Evolutionary conservation across 805 yeast genomes (phyloP).

Genomic region (Kazachstania bromeliacearum): DNA sequence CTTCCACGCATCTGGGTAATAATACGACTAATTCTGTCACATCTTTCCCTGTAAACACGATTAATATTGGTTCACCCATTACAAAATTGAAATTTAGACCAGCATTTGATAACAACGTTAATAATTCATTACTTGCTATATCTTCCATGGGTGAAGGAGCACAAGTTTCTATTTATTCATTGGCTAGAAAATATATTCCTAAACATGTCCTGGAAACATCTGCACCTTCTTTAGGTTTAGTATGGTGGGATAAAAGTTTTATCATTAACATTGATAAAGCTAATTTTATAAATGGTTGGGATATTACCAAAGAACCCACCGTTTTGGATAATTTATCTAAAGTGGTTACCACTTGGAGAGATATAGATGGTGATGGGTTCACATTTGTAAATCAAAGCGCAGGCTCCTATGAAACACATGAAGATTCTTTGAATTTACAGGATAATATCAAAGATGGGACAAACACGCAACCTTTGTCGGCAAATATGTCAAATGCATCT

Average conservation of each 20-base stretch:
- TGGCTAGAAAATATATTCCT: constrained; percentile 67
- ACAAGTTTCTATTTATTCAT: constrained; percentile 57
- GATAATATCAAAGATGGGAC: too few species aligned
- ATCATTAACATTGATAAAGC: constrained; percentile 29
- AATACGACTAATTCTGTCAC: constrained; percentile 6
- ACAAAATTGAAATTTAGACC: constrained; percentile 39
- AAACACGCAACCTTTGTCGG: background rate
- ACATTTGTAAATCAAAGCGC: constrained; percentile 21
- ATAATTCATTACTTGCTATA: constrained; percentile 60
- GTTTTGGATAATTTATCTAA: constrained; percentile 24
- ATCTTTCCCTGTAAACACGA: constrained; percentile 54
- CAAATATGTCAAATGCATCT: background rate
- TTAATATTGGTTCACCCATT: constrained; percentile 70
- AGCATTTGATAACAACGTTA: constrained; percentile 28
- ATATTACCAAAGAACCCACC: constrained; percentile 24
- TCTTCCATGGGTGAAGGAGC: constrained; percentile 65
- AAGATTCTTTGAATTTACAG: background rate
- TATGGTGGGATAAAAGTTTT: constrained; percentile 29
- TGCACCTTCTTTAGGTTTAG: constrained; percentile 27
- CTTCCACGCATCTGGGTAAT: background rate
- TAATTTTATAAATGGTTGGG: constrained; percentile 27
- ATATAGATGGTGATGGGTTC: constrained; percentile 30
- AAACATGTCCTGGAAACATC: constrained; percentile 32
- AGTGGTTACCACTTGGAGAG: constrained; percentile 27
- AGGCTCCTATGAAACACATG: constrained; percentile 15